These are phyloP conservation scores for Perkinsus marinus DNA, from an alignment of 169 alveolate species.

Conservation along the genomic window DNA sequence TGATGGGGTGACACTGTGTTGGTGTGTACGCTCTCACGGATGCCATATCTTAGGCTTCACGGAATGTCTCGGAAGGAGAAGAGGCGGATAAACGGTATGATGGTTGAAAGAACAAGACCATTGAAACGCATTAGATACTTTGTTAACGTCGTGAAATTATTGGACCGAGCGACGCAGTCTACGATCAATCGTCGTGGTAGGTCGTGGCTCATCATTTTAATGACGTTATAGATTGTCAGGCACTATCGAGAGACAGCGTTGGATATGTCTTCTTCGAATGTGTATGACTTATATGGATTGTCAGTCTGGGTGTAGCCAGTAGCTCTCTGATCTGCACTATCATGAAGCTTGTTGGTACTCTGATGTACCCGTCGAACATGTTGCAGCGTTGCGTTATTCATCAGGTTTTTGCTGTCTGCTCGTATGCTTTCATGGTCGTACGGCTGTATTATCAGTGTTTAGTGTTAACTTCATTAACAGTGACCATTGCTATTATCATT, in stretches of 20 bases:
- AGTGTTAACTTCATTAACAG: no score
- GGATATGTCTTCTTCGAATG: not conserved
- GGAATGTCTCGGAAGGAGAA: not conserved
- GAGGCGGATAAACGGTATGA: not conserved
- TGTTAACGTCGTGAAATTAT: not conserved
- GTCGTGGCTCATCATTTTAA: not conserved
- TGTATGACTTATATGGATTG: not conserved
- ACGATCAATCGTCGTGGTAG: not conserved
- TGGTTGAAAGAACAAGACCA: no score
- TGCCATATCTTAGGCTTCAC: not conserved
- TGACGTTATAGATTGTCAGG: not conserved
- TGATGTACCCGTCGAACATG: no score
- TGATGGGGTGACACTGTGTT: no score
- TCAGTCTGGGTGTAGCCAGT: not conserved
- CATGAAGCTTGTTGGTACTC: no score
- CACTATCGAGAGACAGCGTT: not conserved
- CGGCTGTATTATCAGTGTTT: no score
- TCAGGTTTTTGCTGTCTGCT: no score
- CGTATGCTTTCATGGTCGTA: no score
- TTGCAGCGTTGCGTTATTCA: no score
- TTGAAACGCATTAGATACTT: no score
- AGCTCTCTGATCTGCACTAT: no score
- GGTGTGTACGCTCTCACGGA: not conserved
- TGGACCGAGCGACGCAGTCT: not conserved
- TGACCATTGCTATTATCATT: no score